Evolutionary conservation across 495 filamentous ascomycete genomes (phyloP), one percentile per base, ranked within the genome.

Genomic region (Pyronema omphalodes): DNA sequence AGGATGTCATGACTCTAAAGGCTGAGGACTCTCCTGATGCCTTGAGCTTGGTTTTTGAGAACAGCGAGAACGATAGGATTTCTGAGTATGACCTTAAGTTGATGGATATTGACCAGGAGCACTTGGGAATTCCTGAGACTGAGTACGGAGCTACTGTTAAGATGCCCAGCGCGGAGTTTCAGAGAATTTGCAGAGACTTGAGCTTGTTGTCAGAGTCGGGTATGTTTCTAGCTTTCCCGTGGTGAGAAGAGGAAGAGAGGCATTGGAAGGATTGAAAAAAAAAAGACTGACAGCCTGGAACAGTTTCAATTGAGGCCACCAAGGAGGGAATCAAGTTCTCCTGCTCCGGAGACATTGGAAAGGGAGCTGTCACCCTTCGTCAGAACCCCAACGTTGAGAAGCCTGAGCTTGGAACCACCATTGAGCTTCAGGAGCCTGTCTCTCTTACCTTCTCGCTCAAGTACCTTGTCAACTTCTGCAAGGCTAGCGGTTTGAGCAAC

Each of bases 81-180:
- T 91, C 84, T 73, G 91, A 96, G 71, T 99, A 96, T 69, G 91
- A 99, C 70, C 82, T 99, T 72, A 99, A 99, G 79, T 77, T 99
- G 58, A 99, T 99, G 93, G 91, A 99, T 69, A 95, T 99, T 68
- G 91, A 99, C 71, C 91, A 99, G 71, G 91, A 99, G 73, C 91
- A 99, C 69, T 70, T 99, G 71, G 91, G 91, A 43, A 99, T 99
- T 66, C 91, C 91, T 29, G 93, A 96, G 58, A 99, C 93, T 9
- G 91, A 96, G 61, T 99, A 99, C 65, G 83, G 86, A 40, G 89
- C 93, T 37, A 88, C 83, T 29, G 82, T 96, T 53, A 75, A 74
- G 54, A 86, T 99, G 87, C 91, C 93, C 6, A 76, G 82, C 12
- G 63, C 76, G 14, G 91, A 99, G 70, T 99, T 99, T 71, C 82